These are phyloP conservation scores for Neurospora tetrasperma DNA, from an alignment of 495 filamentous ascomycete genomes.

Conservation along the genomic window DNA sequence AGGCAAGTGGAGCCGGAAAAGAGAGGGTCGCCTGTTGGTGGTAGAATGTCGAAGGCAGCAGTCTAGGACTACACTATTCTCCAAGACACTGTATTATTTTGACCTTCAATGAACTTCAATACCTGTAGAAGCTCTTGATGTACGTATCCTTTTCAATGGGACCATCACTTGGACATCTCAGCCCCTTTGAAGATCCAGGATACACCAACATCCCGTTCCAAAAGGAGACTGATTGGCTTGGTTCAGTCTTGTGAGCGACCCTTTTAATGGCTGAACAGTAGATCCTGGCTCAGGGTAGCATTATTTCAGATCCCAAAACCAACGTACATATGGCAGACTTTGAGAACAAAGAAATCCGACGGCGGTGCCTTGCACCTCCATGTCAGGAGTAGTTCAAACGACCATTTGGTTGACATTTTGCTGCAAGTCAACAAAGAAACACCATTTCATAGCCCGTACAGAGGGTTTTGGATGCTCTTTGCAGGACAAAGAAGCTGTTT, in stretches of 20 bases:
- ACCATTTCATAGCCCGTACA: neutral
- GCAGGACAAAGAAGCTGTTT: neutral
- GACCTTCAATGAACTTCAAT: neutral
- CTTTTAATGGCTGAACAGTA: neutral
- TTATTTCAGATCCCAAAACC: neutral
- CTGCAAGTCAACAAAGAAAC: neutral
- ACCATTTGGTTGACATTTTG: neutral
- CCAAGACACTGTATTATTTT: neutral
- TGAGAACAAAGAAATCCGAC: neutral
- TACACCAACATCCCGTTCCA: neutral
- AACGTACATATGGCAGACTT: neutral
- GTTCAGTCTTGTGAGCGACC: neutral
- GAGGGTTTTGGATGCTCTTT: neutral
- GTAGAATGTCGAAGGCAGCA: neutral
- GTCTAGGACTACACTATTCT: neutral
- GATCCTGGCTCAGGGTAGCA: neutral
- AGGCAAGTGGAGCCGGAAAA: neutral
- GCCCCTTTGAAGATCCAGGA: neutral
- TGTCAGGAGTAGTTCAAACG: neutral
- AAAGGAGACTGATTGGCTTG: neutral
- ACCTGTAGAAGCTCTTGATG: neutral
- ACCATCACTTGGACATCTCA: neutral
- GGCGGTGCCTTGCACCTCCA: neutral
- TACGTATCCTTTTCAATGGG: neutral
- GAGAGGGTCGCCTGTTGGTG: neutral